A percentile compares a stretch with the other conserved stretches of the same genome.
Conservation (phyloP, 2,329 filamentous ascomycete species). For the Pestalotiopsis sp. region DNA sequence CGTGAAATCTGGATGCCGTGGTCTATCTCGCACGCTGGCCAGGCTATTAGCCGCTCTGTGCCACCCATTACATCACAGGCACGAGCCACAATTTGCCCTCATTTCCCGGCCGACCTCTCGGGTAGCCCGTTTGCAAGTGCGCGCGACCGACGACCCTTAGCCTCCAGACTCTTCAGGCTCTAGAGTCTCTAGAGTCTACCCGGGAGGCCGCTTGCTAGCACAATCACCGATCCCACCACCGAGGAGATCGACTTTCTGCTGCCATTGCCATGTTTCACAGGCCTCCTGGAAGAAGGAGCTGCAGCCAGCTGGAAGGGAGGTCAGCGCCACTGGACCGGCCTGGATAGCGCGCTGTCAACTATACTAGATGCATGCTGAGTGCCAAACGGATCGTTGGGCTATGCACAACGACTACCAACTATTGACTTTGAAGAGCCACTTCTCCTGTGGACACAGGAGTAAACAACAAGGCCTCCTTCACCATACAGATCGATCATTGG, state of each 20-base stretch:
- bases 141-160: background rate
- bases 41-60: background rate
- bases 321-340: background rate
- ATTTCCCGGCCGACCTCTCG: background rate
- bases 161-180: background rate
- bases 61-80: background rate
- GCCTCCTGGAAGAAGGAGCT: background rate
- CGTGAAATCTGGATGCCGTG: background rate
- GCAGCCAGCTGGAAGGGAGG: background rate
- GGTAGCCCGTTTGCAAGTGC: background rate
- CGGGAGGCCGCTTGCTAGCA: background rate
- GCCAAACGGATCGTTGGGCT: background rate
- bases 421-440: background rate
- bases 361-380: background rate
- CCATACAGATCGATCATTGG: background rate
- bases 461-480: background rate
- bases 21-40: background rate
- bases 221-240: background rate
- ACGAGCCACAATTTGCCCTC: background rate
- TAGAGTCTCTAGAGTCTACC: background rate
- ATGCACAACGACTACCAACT: background rate
- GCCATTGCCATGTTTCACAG: background rate
- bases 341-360: background rate
- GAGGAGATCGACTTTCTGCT: background rate
- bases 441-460: background rate